Evolutionary conservation across 106 monocot genomes (phyloP).

Genomic region (Cymbidium sinense): DNA sequence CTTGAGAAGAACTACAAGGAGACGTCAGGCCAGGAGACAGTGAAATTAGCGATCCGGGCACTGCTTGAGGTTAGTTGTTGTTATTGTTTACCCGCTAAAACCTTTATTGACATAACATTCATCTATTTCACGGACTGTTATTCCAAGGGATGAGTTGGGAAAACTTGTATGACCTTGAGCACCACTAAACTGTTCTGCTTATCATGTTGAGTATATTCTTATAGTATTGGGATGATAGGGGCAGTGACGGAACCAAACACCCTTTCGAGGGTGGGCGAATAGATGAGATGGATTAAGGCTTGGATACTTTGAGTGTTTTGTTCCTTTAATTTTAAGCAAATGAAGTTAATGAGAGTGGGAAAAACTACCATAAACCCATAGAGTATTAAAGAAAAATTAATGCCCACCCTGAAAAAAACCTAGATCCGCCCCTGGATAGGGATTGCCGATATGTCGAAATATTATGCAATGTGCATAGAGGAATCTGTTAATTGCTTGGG

Average conservation of each 20-base stretch:
- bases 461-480: background rate
- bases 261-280: too few species aligned
- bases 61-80: slow-evolving; percentile 63
- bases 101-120: background rate
- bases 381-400: too few species aligned
- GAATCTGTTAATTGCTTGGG: too few species aligned
- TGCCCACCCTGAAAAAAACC: too few species aligned
- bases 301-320: too few species aligned
- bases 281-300: too few species aligned
- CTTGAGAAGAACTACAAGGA: slow-evolving; percentile 95
- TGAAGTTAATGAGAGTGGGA: too few species aligned
- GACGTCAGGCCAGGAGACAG: slow-evolving; percentile 74
- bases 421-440: too few species aligned
- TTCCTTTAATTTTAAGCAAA: too few species aligned
- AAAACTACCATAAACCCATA: too few species aligned
- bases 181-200: background rate
- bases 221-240: background rate
- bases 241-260: too few species aligned
- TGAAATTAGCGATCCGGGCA: slow-evolving; percentile 77
- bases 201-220: background rate
- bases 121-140: background rate
- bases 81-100: background rate
- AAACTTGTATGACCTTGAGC: background rate
- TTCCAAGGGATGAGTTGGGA: background rate
- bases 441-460: background rate